Conservation (phyloP, 805 yeast species). For the Candida adriatica region DNA sequence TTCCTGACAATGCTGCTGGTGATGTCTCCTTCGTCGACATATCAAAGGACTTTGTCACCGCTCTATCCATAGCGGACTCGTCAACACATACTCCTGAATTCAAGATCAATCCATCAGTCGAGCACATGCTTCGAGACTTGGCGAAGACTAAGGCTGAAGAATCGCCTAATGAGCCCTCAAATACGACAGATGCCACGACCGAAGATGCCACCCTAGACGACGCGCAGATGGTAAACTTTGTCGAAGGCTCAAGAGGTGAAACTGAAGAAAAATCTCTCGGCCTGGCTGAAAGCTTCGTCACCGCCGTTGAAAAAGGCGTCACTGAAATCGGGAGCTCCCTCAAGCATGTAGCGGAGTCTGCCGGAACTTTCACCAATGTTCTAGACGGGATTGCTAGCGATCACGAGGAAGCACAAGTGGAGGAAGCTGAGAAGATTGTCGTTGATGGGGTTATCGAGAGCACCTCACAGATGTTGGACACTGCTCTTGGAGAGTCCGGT, state of each 20-base stretch:
- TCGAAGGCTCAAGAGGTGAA: not conserved
- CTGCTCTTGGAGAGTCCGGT: constrained; percentile 13
- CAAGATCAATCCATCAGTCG: not conserved
- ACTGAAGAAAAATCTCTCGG: not conserved
- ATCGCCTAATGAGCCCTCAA: not conserved
- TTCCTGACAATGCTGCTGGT: not conserved
- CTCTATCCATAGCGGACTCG: not conserved
- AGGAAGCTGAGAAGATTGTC: constrained; percentile 1
- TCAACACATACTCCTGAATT: too few relatives aligned
- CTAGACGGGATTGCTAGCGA: not conserved
- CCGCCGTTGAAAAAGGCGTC: constrained; percentile 1
- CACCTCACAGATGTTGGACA: constrained; percentile 9
- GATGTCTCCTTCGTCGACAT: constrained; percentile 12
- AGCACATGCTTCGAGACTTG: not conserved
- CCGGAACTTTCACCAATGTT: constrained; percentile 1
- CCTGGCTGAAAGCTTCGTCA: constrained; percentile 1
- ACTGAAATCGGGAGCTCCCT: not conserved
- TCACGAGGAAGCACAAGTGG: not conserved
- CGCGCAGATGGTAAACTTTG: too few relatives aligned
- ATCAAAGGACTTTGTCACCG: constrained; percentile 9
- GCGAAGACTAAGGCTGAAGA: not conserved
- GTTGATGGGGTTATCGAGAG: not conserved
- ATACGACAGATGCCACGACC: not conserved
- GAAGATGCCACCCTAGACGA: not conserved
- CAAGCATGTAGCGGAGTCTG: not conserved